Evolutionary conservation across 73 alveolate species (phyloP).

Genomic region (Loxodes magnus): DNA sequence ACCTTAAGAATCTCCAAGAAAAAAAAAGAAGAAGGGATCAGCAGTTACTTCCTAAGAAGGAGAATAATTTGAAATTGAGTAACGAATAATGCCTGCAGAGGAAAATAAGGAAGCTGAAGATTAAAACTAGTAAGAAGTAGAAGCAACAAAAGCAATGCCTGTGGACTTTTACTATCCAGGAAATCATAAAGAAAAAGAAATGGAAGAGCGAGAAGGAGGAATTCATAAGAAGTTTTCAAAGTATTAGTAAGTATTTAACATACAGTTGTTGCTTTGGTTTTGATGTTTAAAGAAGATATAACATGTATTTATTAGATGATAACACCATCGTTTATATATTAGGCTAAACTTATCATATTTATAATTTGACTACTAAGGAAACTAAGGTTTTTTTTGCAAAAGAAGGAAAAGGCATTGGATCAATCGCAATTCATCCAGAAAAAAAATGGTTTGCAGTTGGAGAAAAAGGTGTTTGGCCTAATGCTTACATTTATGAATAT

Average conservation of each 20-base stretch:
- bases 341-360: slow-evolving; percentile 87
- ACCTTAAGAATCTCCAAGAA: not conserved
- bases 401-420: slow-evolving; percentile 93
- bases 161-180: slow-evolving; percentile 71
- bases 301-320: slow-evolving; percentile 78
- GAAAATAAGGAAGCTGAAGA: slow-evolving; percentile 49
- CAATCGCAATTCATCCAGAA: slow-evolving; percentile 90
- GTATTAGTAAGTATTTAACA: slow-evolving; percentile 44
- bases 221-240: no score
- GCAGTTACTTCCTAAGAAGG: slow-evolving; percentile 2
- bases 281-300: slow-evolving; percentile 76
- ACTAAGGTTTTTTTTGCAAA: slow-evolving; percentile 62
- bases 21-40: not conserved
- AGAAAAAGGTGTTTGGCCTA: slow-evolving; percentile 90
- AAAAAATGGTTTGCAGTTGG: slow-evolving; percentile 87
- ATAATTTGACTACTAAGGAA: slow-evolving; percentile 73
- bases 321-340: slow-evolving; percentile 73
- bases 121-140: slow-evolving; percentile 40
- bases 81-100: slow-evolving; percentile 7
- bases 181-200: slow-evolving; percentile 57
- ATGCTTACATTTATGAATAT: slow-evolving; percentile 81
- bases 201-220: no score
- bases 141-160: slow-evolving; percentile 36
- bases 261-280: slow-evolving; percentile 78
- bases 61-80: slow-evolving; percentile 4